Base-by-base conservation (phyloP, 2,329 filamentous ascomycete genomes). In the Diaporthe nobilis region DNA sequence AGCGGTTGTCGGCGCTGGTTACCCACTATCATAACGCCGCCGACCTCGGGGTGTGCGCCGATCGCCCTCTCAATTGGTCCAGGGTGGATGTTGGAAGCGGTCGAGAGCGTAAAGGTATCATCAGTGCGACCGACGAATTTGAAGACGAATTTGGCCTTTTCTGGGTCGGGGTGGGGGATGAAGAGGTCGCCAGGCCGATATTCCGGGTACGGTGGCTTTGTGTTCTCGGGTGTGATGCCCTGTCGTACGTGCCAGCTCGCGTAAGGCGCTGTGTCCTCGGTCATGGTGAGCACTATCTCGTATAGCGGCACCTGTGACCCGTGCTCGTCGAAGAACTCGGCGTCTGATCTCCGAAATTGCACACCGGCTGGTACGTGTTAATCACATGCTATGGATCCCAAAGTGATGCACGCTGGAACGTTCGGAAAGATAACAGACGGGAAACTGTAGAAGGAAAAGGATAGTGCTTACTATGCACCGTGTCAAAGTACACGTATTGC, bases 61-160 rank as follows among this genome's bases (percentile, higher is more conserved):
- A 68, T 57, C 15, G 67, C 72, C 22, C 22, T 67, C 57, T 71
- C 63, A 13, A 76, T 65, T 8, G 75, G 75, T 31, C 72, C 55
- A 5, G 75, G 75, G 34, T 73, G 61, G 8, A 74, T 60, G 25
- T 74, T 76, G 1, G 72, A 74, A 1, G 72, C 75, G 3, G 75
- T 74, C 3, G 72, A 76, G 5, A 76, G 51, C 4, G 75, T 74
- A 42, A 76, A 55, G 22, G 73, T 70, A 13, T 76, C 75, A 53
- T 82, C 81, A 17, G 77, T 79, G 17, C 78, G 76, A 15, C 78
- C 79, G 1, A 61, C 75, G 34, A 78, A 80, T 20, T 75, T 76
- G 76, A 76, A 80, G 2, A 71, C 78, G 28, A 74, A 78, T 1
- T 37, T 37, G 7, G 78, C 75, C 67, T 78, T 78, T 34, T 63